A percentile compares a stretch with the other conserved stretches of the same genome.
phyloP scores from a whole-genome alignment of 2,329 filamentous ascomycete species.

The Ascochyta viciae-villosae region DNA sequence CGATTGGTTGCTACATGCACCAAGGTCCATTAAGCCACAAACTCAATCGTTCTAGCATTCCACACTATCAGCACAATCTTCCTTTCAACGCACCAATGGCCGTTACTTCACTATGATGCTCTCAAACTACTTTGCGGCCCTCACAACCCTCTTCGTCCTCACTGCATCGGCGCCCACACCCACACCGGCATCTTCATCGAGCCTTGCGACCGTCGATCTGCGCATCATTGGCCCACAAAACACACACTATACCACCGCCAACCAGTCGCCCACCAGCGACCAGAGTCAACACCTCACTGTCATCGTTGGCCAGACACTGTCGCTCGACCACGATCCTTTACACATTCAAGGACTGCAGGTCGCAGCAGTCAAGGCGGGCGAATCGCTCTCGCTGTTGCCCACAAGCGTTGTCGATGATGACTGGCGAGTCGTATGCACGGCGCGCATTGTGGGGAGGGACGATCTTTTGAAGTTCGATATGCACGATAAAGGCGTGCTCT shows the following conservation, averaged over 20 bases:
- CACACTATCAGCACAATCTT: too few species aligned
- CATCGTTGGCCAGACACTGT: conserved; percentile 27
- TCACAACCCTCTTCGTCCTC: conserved; percentile 10
- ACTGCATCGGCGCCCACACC: conserved; percentile 10
- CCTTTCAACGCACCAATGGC: too few species aligned
- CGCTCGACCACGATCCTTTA: conserved; percentile 24
- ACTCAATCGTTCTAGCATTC: too few species aligned
- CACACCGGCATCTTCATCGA: not conserved
- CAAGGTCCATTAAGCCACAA: too few species aligned
- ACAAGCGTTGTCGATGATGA: conserved; percentile 15
- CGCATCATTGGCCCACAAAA: conserved; percentile 18
- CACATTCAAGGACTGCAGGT: conserved; percentile 28
- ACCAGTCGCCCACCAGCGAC: conserved; percentile 15
- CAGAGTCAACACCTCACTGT: conserved; percentile 21
- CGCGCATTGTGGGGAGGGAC: conserved; percentile 12
- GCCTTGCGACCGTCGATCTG: conserved; percentile 19
- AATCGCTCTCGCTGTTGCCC: conserved; percentile 6
- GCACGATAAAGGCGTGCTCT: conserved; percentile 13
- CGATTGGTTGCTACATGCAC: too few species aligned
- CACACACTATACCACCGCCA: conserved; percentile 17
- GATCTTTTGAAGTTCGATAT: conserved; percentile 15
- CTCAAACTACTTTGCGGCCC: not conserved
- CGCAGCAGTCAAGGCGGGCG: conserved; percentile 10
- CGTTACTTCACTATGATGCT: not conserved
- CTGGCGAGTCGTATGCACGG: conserved; percentile 23